Base-by-base conservation (phyloP, 352 stramenopile species). In the Halophytophthora polymorphica region DNA sequence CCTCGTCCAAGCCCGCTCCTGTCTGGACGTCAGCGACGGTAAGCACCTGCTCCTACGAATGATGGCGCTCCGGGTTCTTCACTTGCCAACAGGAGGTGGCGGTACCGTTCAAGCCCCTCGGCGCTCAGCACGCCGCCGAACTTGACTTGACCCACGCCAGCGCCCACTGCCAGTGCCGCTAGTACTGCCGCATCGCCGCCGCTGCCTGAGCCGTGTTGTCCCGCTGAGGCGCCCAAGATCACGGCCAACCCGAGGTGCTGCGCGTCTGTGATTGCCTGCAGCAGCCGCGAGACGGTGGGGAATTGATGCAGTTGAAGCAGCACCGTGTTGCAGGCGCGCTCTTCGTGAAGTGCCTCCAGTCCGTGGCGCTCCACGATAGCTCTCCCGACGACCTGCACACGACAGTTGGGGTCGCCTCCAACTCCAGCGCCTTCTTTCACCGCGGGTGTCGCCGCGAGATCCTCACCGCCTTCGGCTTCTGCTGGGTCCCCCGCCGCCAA, bases 91-190 rank as follows among this genome's bases (percentile, higher is more conserved):
- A 81, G 50, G 29, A 92, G 37, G 28, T 79, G 64, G 28, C 85
- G 86, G 62, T 92, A 90, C 31, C 71, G 53, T 17, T 74, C 68
- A 6, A 83, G 49, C 35, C 61, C 67, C 2, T 83, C 77, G 1
- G 60, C 58, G 6, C 66, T 50, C 1, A 64, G 28, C 6, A 89
- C 52, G 1, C 81, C 81, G 3, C 81, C 81, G 31, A 92, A 88
- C 53, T 88, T 87, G 56, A 92, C 69, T 45, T 92, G 77, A 2
- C 73, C 69, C 13, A 87, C 45, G 5, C 77, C 77, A 11, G 71
- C 22, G 2, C 77, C 78, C 18, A 88, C 56, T 0, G 78, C 72
- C 0, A 92, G 41, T 3, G 75, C 72, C 1, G 58, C 58, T 0
- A 87, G 52, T 45, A 92, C 67, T 7, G 58, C 61, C 1, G 69